Conservation (phyloP, 73 alveolate genomes). For the Tetrahymena thermophila region DNA sequence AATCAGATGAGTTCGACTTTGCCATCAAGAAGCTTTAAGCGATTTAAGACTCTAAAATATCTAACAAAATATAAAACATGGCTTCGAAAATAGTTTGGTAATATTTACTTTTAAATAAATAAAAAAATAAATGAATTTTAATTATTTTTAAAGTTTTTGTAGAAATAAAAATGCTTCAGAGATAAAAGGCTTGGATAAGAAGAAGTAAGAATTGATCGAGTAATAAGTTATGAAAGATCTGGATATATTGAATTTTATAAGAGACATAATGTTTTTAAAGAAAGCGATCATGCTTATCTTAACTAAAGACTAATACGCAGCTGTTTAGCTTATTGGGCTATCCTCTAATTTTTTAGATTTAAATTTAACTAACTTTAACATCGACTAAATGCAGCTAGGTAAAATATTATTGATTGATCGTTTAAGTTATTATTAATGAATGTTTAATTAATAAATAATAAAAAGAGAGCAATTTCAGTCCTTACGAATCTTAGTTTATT, state of each 20-base stretch:
- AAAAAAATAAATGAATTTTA: no score
- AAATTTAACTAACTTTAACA: no score
- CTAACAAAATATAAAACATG: no score
- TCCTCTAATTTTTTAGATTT: background rate
- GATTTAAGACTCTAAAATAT: background rate
- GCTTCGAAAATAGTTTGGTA: background rate
- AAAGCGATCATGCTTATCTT: background rate
- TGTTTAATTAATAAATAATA: no score
- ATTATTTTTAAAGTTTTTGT: background rate
- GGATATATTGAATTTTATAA: background rate
- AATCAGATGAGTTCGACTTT: background rate
- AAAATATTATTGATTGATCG: no score
- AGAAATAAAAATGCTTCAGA: background rate
- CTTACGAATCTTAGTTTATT: background rate
- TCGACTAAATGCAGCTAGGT: background rate
- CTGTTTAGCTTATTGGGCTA: background rate
- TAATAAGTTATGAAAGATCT: background rate
- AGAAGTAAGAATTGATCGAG: background rate
- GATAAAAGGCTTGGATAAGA: background rate
- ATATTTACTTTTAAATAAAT: no score
- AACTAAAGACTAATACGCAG: background rate
- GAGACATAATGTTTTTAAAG: background rate
- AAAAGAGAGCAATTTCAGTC: background rate
- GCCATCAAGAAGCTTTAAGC: background rate
- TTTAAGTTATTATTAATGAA: no score